Evolutionary conservation across 768 basidiomycete genomes (phyloP).

Genomic region (Kockovaella imperatae): DNA sequence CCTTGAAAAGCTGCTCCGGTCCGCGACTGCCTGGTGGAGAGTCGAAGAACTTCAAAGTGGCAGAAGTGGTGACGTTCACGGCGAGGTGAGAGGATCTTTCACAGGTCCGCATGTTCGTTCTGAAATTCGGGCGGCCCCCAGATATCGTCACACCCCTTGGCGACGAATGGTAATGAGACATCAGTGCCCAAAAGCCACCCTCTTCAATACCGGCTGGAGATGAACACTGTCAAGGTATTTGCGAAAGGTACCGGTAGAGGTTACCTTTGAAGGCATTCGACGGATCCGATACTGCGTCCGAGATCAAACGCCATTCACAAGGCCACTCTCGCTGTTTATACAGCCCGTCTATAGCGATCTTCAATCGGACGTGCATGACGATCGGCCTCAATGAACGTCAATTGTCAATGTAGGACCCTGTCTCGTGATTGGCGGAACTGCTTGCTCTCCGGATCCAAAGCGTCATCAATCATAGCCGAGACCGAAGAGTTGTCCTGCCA

Average conservation of each 20-base stretch:
- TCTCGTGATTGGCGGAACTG: too few species aligned
- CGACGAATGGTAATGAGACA: conserved; percentile 5
- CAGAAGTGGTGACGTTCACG: conserved; percentile 39
- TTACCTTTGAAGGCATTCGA: conserved; percentile 37
- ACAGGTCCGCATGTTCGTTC: background rate
- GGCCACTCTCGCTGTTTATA: too few species aligned
- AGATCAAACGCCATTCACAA: too few species aligned
- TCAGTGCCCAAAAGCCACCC: conserved; percentile 21
- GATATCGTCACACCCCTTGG: conserved; percentile 35
- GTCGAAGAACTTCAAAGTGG: conserved; percentile 29
- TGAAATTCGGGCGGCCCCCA: background rate
- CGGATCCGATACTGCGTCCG: too few species aligned
- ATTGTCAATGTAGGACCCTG: too few species aligned
- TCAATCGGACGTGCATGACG: too few species aligned
- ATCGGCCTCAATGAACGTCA: too few species aligned
- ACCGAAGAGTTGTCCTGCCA: too few species aligned
- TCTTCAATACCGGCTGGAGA: conserved; percentile 38
- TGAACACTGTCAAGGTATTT: conserved; percentile 34
- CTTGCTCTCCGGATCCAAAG: too few species aligned
- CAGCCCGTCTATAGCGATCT: too few species aligned
- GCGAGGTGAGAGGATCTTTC: conserved; percentile 35
- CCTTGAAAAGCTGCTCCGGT: conserved; percentile 21
- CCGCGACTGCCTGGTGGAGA: conserved; percentile 37
- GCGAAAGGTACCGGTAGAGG: conserved; percentile 42
- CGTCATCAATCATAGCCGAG: too few species aligned